Percentiles rank a stretch among this genome's conserved stretches.
Conservation (phyloP, 305 asterid species). For the Euphrasia arctica region DNA sequence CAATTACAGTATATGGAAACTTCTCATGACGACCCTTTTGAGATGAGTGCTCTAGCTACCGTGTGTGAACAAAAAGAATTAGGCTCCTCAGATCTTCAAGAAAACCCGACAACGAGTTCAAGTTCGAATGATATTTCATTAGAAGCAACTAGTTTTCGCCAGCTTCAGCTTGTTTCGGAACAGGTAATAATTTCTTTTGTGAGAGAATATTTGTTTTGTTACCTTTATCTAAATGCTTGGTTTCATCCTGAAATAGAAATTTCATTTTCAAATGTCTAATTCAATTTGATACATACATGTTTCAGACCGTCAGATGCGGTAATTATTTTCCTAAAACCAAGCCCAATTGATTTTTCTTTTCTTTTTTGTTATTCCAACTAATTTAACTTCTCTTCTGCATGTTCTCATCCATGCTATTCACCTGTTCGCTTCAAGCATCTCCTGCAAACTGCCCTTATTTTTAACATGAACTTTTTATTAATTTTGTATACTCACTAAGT, state of each 20-base stretch:
- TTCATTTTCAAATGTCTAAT: not conserved
- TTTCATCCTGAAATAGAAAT: not conserved
- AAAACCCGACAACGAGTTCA: slow-evolving; percentile 39
- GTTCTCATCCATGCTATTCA: not conserved
- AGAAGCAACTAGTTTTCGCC: slow-evolving; percentile 70
- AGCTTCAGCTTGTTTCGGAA: slow-evolving; percentile 68
- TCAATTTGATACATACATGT: not conserved
- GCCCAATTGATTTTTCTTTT: too few species aligned
- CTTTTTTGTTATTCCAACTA: too few species aligned
- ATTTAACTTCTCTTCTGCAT: not conserved
- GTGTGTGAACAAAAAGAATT: slow-evolving; percentile 32
- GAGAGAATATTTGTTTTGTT: not conserved
- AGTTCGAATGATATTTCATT: slow-evolving; percentile 53
- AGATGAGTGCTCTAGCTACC: not conserved
- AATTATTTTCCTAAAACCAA: too few species aligned
- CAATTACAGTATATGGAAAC: not conserved
- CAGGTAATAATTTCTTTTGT: slow-evolving; percentile 44
- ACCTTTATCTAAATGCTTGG: not conserved
- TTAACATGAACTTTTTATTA: not conserved
- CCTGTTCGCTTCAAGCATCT: not conserved
- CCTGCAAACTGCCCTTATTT: not conserved
- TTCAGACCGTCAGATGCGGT: too few species aligned
- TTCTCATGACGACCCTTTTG: not conserved
- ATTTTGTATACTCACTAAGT: not conserved
- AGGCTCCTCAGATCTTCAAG: slow-evolving; percentile 48